These are phyloP conservation scores for Ganoderma boninense DNA, from an alignment of 1,284 basidiomycete species.

Conservation along the genomic window DNA sequence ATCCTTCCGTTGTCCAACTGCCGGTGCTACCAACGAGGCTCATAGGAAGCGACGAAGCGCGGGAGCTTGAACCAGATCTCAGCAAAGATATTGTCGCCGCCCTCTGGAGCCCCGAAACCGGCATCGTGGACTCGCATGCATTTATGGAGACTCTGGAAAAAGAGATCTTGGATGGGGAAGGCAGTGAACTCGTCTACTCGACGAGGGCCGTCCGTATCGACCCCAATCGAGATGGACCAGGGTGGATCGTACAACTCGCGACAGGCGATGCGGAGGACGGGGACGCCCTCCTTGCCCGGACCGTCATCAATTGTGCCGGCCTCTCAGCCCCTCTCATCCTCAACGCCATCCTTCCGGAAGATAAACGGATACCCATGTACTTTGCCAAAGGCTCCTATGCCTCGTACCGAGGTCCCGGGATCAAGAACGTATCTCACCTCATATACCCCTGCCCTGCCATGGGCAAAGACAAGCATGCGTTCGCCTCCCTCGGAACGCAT, in stretches of 20 bases:
- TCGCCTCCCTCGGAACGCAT: conserved; percentile 90
- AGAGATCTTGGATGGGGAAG: conserved; percentile 78
- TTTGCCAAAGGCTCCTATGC: conserved; percentile 89
- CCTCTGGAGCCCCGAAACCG: conserved; percentile 87
- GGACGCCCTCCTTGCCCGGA: conserved; percentile 84
- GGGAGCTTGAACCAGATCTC: conserved; percentile 84
- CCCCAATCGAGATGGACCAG: conserved; percentile 43
- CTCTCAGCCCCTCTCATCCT: conserved; percentile 78
- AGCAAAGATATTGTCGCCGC: conserved; percentile 76
- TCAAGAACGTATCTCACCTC: conserved; percentile 72
- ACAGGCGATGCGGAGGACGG: conserved; percentile 57
- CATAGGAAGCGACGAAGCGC: conserved; percentile 77
- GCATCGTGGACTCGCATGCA: conserved; percentile 90
- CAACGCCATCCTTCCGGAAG: conserved; percentile 71
- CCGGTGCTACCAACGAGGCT: conserved; percentile 71
- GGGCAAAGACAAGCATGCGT: conserved; percentile 59
- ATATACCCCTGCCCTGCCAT: conserved; percentile 90
- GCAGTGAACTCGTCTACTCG: conserved; percentile 81
- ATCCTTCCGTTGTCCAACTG: conserved; percentile 30
- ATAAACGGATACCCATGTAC: conserved; percentile 71
- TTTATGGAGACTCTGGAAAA: conserved; percentile 83
- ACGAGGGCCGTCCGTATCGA: conserved; percentile 87
- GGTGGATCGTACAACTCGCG: conserved; percentile 79
- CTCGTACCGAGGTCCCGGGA: conserved; percentile 83
- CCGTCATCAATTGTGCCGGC: conserved; percentile 90